These are phyloP conservation scores for Suillus plorans DNA, from an alignment of 768 basidiomycete species.

Conservation along the genomic window DNA sequence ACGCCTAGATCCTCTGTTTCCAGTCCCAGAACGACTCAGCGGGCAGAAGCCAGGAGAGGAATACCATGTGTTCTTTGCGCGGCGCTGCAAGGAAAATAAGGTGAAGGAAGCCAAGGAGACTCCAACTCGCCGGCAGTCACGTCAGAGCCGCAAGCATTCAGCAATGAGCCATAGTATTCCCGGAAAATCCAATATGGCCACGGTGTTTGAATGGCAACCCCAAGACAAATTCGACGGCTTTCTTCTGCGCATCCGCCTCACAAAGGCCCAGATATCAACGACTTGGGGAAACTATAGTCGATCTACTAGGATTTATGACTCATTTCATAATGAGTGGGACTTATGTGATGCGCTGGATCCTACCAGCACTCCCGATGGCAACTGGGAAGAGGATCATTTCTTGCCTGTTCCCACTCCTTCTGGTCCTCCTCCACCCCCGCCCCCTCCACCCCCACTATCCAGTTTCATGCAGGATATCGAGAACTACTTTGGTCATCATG, in stretches of 20 bases:
- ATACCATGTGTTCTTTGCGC: neutral
- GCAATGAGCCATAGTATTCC: too few species aligned
- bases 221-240: neutral
- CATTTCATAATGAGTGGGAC: conserved; percentile 1
- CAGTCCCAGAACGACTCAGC: too few species aligned
- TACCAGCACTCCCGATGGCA: neutral
- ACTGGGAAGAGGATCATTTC: neutral
- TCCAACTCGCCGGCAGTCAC: neutral
- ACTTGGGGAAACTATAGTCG: neutral
- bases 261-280: neutral
- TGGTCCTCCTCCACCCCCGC: neutral
- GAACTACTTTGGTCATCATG: neutral
- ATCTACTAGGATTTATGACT: neutral
- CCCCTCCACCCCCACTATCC: neutral
- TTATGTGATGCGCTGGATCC: neutral
- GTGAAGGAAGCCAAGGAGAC: neutral
- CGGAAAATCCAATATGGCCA: too few species aligned
- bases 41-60: neutral
- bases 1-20: neutral
- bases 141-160: neutral
- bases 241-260: neutral
- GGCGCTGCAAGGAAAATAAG: neutral
- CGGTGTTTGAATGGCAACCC: neutral
- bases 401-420: neutral
- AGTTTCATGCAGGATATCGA: neutral